These are phyloP conservation scores for Aureobasidium mangrovei DNA, from an alignment of 2,329 filamentous ascomycete species.

Conservation along the genomic window DNA sequence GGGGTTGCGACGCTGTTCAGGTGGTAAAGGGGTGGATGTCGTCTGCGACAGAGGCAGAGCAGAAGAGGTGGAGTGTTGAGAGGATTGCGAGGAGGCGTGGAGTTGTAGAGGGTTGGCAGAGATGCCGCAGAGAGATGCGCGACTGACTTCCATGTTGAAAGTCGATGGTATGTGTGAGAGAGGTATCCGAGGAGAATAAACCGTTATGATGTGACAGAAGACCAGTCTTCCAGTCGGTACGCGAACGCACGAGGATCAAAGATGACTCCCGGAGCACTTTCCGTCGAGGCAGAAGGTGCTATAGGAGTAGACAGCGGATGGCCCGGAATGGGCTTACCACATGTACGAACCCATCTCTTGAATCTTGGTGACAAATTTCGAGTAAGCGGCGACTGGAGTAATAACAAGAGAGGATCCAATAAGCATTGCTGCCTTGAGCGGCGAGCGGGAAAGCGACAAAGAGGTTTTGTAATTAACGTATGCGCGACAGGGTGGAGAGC, in stretches of 20 bases:
- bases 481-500: background rate
- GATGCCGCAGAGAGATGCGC: background rate
- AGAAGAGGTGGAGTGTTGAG: background rate
- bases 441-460: background rate
- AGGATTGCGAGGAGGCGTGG: background rate
- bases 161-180: constrained; percentile 8
- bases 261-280: constrained; percentile 8
- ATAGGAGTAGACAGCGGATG: constrained; percentile 9
- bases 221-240: constrained; percentile 14
- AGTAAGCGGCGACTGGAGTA: constrained; percentile 15
- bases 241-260: constrained; percentile 2
- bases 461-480: background rate
- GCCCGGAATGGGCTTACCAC: constrained; percentile 15
- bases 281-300: constrained; percentile 10
- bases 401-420: constrained; percentile 4
- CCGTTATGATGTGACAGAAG: constrained; percentile 12
- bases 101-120: constrained; percentile 2
- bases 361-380: constrained; percentile 1
- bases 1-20: constrained; percentile 55
- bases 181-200: constrained; percentile 16
- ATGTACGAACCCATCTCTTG: constrained; percentile 13
- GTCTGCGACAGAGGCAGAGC: constrained; percentile 1
- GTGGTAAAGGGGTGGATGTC: constrained; percentile 40
- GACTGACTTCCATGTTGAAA: constrained; percentile 6
- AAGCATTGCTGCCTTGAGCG: constrained; percentile 8